Base-by-base conservation (phyloP, 345 rosid genomes). In the Cardamine occulta region DNA sequence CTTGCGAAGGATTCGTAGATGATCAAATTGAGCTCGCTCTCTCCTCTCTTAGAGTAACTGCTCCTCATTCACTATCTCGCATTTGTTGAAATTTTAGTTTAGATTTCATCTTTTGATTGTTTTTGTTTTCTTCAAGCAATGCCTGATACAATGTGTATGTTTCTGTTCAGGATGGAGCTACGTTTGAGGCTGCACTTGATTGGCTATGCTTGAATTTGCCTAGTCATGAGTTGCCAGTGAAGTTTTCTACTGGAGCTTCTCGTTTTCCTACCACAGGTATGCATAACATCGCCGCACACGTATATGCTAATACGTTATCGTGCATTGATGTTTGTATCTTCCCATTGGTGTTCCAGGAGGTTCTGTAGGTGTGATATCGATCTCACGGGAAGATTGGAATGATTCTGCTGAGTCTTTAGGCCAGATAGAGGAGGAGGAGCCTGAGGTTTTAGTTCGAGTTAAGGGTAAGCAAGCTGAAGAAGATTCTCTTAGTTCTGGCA, bases 141-240 rank as follows among this genome's bases (percentile, higher is more conserved):
- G 13, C 6, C 66, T 72, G 11, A 72, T 60, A 10, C 18, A 47
- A 53, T 62, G 56, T 60, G 37, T 74, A 51, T 78, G 29, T 59
- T 47, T 66, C 8, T 72, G 17, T 18, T 45, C 77, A 93, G 98
- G 94, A 87, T 34, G 37, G 84, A 81, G 89, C 98, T 4, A 89
- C 96, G 64, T 80, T 93, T 83, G 98, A 91, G 82, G 73, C 84
- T 68, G 91, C 96, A 37, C 88, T 93, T 57, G 98, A 93, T 82
- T 93, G 98, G 98, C 73, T 93, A 44, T 93, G 98, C 80, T 88
- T 93, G 80, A 89, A 91, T 73, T 74, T 91, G 54, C 91, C 88
- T 0, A 86, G 96, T 52, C 84, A 84, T 21, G 94, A 91, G 79
- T 91, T 93, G 71, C 96, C 98, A 8, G 71, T 85, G 84, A 91